phyloP scores from a whole-genome alignment of 768 basidiomycete genomes.

The Russula sp. region DNA sequence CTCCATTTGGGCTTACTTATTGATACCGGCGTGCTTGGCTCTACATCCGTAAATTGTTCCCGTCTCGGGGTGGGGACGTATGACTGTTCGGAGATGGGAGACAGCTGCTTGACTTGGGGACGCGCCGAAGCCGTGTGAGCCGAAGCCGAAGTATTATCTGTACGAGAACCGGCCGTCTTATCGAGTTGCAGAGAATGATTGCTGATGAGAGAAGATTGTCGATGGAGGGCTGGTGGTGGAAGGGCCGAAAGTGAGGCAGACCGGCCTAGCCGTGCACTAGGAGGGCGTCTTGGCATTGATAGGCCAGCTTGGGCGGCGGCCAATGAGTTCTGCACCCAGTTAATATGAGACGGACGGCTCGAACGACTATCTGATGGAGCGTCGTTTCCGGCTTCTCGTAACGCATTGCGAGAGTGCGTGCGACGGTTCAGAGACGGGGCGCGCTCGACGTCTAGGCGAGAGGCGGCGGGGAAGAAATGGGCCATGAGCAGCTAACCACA shows the following conservation, averaged over 20 bases:
- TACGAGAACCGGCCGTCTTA: constrained; percentile 14
- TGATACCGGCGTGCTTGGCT: constrained; percentile 25
- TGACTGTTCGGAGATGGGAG: constrained; percentile 60
- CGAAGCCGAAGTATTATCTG: constrained; percentile 15
- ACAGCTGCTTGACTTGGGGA: constrained; percentile 39
- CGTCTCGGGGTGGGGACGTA: constrained; percentile 47
- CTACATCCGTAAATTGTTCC: constrained; percentile 22
- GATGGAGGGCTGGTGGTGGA: constrained; percentile 19
- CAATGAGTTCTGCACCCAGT: constrained; percentile 15
- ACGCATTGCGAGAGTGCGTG: not conserved
- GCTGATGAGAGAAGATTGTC: constrained; percentile 30
- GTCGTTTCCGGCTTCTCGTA: constrained; percentile 5
- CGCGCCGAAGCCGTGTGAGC: constrained; percentile 15
- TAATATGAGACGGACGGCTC: constrained; percentile 18
- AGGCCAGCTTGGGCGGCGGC: not conserved
- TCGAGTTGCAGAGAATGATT: constrained; percentile 39
- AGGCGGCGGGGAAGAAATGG: constrained; percentile 18
- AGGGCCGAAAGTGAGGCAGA: constrained; percentile 19
- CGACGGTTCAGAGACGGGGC: constrained; percentile 9
- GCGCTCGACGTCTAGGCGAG: constrained; percentile 16
- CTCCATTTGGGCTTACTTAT: constrained; percentile 27
- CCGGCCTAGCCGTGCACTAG: constrained; percentile 15
- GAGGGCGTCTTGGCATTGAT: constrained; percentile 13
- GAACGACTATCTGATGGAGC: constrained; percentile 4
- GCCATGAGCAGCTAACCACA: constrained; percentile 17